Evolutionary conservation across 257 asterid species (phyloP), one percentile per base, ranked within the genome.

Genomic region (Anisodus tanguticus): DNA sequence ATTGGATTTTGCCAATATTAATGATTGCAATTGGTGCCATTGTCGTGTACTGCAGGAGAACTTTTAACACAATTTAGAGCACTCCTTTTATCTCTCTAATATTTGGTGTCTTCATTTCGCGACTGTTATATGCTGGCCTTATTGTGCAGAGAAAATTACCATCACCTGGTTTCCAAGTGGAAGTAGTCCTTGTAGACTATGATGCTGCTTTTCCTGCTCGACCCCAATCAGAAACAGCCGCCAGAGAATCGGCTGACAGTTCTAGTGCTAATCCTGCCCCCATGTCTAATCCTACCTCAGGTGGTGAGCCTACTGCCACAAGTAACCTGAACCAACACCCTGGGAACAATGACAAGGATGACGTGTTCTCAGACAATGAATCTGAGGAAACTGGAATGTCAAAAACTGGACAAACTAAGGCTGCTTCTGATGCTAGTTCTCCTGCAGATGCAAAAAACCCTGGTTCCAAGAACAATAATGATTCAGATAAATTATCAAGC

Each of bases 151-250:
- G 99, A 87, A 95, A 97, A 90, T 90, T 97, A 74, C 98, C 98
- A 81, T 97, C 99, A 68, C 97, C 98, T 0, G 99, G 98, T 82
- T 95, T 97, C 86, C 98, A 95, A 88, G 92, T 97, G 82, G 99
- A 97, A 88, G 90, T 97, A 68, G 98, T 97, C 83, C 98, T 97
- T 2, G 94, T 86, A 79, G 98, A 93, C 89, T 90, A 89, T 74
- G 95, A 91, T 49, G 58, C 91, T 77, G 82, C 91, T 77, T 85
- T 83, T 83, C 55, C 91, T 51, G 53, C 93, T 31, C 87, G 82
- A 37, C 84, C 93, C 79, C 91, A 89, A 80, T 53, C 93, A 8
- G 93, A 86, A 85, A 81, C 90, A 22, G 79, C 85, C 79, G 59
- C 88, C 11, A 76, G 15, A 57, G 88, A 83, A 85, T 80, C 94